Evolutionary conservation across 225 moss, liverwort and hornwort genomes (phyloP).

Genomic region (Antitrichia curtipendula): DNA sequence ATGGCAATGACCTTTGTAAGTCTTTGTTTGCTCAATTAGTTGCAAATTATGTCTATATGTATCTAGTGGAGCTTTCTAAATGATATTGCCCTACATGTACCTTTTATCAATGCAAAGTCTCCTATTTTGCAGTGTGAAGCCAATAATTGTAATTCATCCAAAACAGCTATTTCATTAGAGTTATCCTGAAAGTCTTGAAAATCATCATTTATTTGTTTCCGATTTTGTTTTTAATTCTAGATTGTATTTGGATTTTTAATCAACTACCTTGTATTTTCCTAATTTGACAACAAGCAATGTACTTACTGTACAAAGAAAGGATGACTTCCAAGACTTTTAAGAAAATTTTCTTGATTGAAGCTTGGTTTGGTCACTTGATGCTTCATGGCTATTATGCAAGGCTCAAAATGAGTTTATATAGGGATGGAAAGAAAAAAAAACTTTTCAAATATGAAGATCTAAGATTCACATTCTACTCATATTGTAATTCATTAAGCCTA

Average conservation of each 20-base stretch:
- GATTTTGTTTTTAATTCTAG: not conserved
- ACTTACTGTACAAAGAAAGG: accelerated
- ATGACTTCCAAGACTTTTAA: not conserved
- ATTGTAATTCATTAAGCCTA: not conserved
- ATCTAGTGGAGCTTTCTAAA: not conserved
- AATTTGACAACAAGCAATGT: not conserved
- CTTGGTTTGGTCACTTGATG: not conserved
- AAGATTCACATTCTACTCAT: not conserved
- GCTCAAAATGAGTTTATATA: accelerated
- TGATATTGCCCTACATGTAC: not conserved
- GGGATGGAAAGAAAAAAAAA: not conserved
- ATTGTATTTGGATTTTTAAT: not conserved
- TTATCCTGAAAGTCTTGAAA: not conserved
- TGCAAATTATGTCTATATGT: no score
- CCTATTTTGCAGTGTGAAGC: not conserved
- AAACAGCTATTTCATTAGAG: not conserved
- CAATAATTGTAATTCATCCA: not conserved
- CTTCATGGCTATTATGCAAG: not conserved
- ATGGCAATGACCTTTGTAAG: no score
- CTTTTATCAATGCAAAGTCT: not conserved
- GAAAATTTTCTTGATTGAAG: not conserved
- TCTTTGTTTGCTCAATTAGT: no score
- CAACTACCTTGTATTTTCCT: not conserved
- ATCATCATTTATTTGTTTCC: not conserved
- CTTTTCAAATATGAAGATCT: not conserved